Base-by-base conservation (phyloP, 192 early-diverging fungal genomes). In the Entomortierella parvispora region DNA sequence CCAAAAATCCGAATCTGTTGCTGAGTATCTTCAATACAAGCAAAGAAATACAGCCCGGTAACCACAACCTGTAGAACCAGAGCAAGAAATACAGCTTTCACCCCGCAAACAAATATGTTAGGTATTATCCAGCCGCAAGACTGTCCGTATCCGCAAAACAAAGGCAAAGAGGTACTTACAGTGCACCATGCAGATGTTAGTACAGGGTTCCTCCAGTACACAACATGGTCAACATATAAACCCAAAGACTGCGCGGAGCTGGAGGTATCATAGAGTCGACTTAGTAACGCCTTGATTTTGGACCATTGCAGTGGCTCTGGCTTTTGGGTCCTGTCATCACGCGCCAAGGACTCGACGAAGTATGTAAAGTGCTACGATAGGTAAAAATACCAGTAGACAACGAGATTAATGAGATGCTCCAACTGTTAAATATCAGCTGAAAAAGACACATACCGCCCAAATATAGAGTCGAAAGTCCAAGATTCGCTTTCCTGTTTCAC, bases 211-310 rank as follows among this genome's bases (percentile, higher is more conserved):
- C 18, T 68, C 74, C 74, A 77, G 23, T 58, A 59, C 74, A 77
- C 64, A 42, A 77, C 53, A 2, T 55, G 60, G 5, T 77, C 60
- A 8, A 68, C 15, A 44, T 77, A 77, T 31, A 77, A 54, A 1
- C 65, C 74, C 32, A 77, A 42, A 3, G 65, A 68, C 34, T 77
- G 74, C 4, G 42, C 74, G 18, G 74, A 65, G 14, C 15, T 68
- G 22, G 74, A 64, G 2, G 66, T 64, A 20, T 77, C 74, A 23
- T 77, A 77, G 26, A 77, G 65, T 48, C 74, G 65, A 42, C 74
- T 68, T 37, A 77, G 43, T 2, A 77, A 18, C 0, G 48, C 54
- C 34, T 31, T 62, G 14, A 77, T 68, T 23, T 62, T 62, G 7
- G 59, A 58, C 74, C 65, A 68, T 17, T 77, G 65, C 5, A 77